A percentile compares a stretch with the other conserved stretches of the same genome.
Evolutionary conservation across 2,329 filamentous ascomycete genomes (phyloP).

Genomic region (Xylaria sp.): DNA sequence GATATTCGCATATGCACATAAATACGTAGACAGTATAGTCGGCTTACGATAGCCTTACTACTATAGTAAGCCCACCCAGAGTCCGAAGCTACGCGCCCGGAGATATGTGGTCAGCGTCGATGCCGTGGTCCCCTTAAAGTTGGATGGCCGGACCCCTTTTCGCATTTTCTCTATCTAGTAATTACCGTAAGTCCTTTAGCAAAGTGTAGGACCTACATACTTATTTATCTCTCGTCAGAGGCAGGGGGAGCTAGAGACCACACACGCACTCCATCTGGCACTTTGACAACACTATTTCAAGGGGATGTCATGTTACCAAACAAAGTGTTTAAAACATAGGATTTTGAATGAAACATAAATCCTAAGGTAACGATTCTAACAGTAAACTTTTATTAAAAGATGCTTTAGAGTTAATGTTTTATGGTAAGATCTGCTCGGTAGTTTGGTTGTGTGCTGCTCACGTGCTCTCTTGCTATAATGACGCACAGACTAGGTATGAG

Average conservation of each 20-base stretch:
- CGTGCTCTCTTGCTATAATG: background rate
- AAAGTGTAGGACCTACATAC: background rate
- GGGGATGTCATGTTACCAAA: no score
- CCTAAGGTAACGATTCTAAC: no score
- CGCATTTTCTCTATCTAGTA: background rate
- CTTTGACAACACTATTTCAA: no score
- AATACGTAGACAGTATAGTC: background rate
- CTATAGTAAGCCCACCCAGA: conserved; percentile 4
- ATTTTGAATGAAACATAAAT: no score
- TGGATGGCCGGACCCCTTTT: background rate
- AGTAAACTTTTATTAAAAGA: no score
- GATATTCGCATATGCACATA: background rate
- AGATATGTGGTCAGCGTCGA: background rate
- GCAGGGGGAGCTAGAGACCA: no score
- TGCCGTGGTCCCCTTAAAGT: background rate
- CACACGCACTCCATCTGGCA: no score
- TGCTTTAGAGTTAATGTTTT: no score
- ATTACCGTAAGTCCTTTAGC: background rate
- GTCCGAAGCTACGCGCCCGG: background rate
- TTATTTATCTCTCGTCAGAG: background rate
- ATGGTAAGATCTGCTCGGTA: no score
- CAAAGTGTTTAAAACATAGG: no score
- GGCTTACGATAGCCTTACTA: conserved; percentile 1
- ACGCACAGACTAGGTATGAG: background rate
- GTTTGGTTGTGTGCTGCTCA: no score